Base-by-base conservation (phyloP, 768 basidiomycete genomes). In the Boletus vermiculosoides region DNA sequence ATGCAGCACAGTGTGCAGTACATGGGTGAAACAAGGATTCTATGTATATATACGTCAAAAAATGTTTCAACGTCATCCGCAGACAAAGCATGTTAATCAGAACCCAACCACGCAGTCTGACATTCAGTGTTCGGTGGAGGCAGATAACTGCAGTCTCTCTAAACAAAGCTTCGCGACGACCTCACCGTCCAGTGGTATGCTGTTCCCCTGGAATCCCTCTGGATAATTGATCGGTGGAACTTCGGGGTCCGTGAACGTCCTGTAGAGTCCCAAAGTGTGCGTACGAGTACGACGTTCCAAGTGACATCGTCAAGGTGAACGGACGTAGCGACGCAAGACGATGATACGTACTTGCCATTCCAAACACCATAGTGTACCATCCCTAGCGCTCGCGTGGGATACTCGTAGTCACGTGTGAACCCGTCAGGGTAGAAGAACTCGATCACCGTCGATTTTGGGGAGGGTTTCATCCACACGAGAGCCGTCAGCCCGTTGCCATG, bases 401-500 rank as follows among this genome's bases (percentile, higher is more conserved):
- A 92, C 70, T 92, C 84, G 66, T 94, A 94, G 68, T 94, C 92
- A 60, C 84, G 81, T 11, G 93, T 90, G 67, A 94, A 94, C 4
- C 93, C 92, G 40, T 80, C 79, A 0, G 88, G 88, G 71, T 79
- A 91, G 72, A 94, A 94, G 74, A 97, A 94, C 66, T 97, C 94
- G 67, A 96, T 91, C 33, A 97, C 92, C 0, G 94, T 93, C 33
- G 91, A 82, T 18, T 87, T 79, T 5, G 86, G 85, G 3, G 82
- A 83, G 2, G 91, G 89, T 23, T 89, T 87, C 94, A 96, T 97
- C 94, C 93, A 97, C 6, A 97, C 69, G 0, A 95, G 80, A 30
- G 91, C 81, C 0, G 93, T 95, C 37, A 97, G 71, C 34, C 91
- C 94, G 66, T 97, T 96, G 11, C 94, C 94, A 64, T 96, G 94